These are phyloP conservation scores for Eleusine indica DNA, from an alignment of 176 grass and related monocot species.

Conservation along the genomic window DNA sequence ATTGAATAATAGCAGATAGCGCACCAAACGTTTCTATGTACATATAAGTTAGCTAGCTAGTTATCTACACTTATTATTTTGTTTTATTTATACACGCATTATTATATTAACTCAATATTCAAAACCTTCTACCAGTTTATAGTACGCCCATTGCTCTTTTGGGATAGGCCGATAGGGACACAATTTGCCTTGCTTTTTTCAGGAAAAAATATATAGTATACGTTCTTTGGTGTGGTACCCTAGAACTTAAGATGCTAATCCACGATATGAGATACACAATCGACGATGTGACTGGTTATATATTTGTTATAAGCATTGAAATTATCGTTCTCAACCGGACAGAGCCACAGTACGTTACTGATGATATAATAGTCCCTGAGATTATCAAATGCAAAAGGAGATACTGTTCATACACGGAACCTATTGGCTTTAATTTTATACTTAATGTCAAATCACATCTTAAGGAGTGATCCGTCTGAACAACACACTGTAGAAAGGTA, in stretches of 20 bases:
- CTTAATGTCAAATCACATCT: constrained; percentile 8
- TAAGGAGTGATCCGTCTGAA: background rate
- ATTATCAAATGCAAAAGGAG: constrained; percentile 6
- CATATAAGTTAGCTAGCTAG: background rate
- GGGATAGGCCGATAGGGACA: constrained; percentile 14
- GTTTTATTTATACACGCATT: constrained; percentile 17
- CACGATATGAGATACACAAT: constrained; percentile 26
- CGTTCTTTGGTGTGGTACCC: constrained; percentile 31
- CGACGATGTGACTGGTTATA: constrained; percentile 30
- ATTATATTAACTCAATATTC: constrained; percentile 23
- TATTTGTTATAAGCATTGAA: constrained; percentile 2
- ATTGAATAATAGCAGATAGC: background rate
- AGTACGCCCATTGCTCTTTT: constrained; percentile 33
- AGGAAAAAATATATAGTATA: background rate
- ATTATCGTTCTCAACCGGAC: background rate
- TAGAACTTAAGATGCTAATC: constrained; percentile 20
- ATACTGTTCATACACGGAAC: background rate
- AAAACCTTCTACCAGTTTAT: background rate
- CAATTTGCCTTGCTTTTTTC: constrained; percentile 29
- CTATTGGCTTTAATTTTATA: background rate
- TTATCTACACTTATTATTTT: background rate
- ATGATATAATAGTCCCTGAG: constrained; percentile 26
- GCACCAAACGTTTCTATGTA: too few relatives aligned
- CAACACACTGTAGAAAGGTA: constrained; percentile 2
- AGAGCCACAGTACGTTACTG: background rate